Conservation (phyloP, 2,329 filamentous ascomycete species). For the Tolypocladium capitatum region DNA sequence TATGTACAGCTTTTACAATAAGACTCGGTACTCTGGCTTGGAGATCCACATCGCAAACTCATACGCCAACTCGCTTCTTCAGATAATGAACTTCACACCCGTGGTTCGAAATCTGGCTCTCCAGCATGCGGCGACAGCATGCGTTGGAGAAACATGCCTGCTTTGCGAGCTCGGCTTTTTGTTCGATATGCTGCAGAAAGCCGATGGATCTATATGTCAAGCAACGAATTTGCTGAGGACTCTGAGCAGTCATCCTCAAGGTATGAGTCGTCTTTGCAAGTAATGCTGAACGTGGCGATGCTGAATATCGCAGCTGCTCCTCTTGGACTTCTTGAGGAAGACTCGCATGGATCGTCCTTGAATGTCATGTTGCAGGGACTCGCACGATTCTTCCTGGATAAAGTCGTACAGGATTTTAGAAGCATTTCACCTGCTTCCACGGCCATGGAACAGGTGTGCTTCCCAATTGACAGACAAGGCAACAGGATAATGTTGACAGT, state of each 20-base stretch:
- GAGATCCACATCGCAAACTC: slow-evolving; percentile 97
- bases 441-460: slow-evolving; percentile 55
- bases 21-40: slow-evolving; percentile 77
- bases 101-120: slow-evolving; percentile 77
- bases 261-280: slow-evolving; percentile 20
- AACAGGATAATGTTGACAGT: not conserved
- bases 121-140: slow-evolving; percentile 76
- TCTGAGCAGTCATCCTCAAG: slow-evolving; percentile 70
- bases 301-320: slow-evolving; percentile 40
- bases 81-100: slow-evolving; percentile 84
- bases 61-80: slow-evolving; percentile 84
- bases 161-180: slow-evolving; percentile 91
- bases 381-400: slow-evolving; percentile 73
- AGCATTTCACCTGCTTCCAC: slow-evolving; percentile 48
- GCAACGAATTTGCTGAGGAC: slow-evolving; percentile 90
- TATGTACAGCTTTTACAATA: slow-evolving; percentile 69
- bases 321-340: slow-evolving; percentile 74
- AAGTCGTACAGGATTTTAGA: slow-evolving; percentile 64
- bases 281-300: not conserved
- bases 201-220: slow-evolving; percentile 85
- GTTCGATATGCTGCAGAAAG: slow-evolving; percentile 97
- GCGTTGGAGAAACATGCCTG: slow-evolving; percentile 69
- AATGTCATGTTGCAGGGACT: slow-evolving; percentile 76
- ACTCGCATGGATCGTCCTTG: slow-evolving; percentile 57
- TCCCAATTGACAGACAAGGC: slow-evolving; percentile 7